A percentile compares a stretch with the other conserved stretches of the same genome.
Conservation (phyloP, 192 early-diverging fungal species). For the Coemansia sp. region DNA sequence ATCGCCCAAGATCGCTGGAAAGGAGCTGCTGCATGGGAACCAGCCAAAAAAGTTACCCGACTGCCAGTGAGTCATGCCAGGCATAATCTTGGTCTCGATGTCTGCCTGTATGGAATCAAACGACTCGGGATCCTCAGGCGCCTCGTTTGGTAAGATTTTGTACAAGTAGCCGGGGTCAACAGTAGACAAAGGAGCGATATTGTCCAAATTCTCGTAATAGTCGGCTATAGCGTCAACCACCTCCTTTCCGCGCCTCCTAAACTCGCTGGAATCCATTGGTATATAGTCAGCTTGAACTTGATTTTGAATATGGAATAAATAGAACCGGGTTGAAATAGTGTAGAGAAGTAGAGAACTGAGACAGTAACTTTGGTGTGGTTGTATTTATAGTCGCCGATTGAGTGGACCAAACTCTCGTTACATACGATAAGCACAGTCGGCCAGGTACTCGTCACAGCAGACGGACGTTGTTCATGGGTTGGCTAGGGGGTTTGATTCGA, state of each 20-base stretch:
- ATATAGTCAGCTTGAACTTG: not conserved
- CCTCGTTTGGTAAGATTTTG: slow-evolving; percentile 55
- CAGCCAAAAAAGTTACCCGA: slow-evolving; percentile 64
- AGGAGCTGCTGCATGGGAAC: slow-evolving; percentile 58
- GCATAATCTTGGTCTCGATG: slow-evolving; percentile 60
- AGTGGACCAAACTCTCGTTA: not conserved
- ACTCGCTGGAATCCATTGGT: slow-evolving; percentile 57
- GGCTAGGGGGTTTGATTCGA: not conserved
- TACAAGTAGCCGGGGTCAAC: slow-evolving; percentile 65
- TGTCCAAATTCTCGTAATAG: slow-evolving; percentile 60
- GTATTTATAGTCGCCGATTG: not conserved
- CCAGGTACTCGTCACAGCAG: not conserved
- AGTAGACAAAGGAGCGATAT: slow-evolving; percentile 45
- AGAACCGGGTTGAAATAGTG: not conserved
- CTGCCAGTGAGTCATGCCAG: slow-evolving; percentile 73
- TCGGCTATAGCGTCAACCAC: slow-evolving; percentile 59
- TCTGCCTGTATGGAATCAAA: slow-evolving; percentile 52
- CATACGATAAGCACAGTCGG: not conserved
- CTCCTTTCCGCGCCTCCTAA: slow-evolving; percentile 61
- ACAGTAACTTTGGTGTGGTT: not conserved
- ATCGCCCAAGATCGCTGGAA: slow-evolving; percentile 60
- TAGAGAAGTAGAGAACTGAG: not conserved
- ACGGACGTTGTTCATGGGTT: not conserved
- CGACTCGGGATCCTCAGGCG: slow-evolving; percentile 55
- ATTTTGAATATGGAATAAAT: not conserved